Conservation (phyloP, 495 filamentous ascomycete species). For the Aspergillus sclerotioniger region DNA sequence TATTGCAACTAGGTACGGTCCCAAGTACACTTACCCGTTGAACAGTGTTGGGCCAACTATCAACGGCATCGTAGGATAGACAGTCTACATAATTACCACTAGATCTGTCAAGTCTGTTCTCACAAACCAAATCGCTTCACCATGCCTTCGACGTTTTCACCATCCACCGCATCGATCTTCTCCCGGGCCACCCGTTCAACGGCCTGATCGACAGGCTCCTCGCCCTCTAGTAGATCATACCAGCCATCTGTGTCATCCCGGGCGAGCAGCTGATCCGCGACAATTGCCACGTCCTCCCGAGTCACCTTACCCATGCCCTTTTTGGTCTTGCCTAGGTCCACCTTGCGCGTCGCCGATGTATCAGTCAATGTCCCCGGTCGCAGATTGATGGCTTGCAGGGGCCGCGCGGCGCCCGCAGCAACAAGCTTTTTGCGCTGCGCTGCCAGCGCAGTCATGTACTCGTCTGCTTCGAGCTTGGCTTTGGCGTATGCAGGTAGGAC, state of each 20-base stretch:
- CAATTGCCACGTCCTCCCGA: conserved; percentile 67
- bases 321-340: conserved; percentile 62
- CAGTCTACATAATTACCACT: neutral
- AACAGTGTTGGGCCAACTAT: neutral
- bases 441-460: conserved; percentile 61
- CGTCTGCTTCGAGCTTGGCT: conserved; percentile 75
- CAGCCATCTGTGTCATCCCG: conserved; percentile 57
- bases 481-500: conserved; percentile 63
- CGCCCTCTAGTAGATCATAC: conserved; percentile 60
- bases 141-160: conserved; percentile 59
- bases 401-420: conserved; percentile 29
- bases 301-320: conserved; percentile 53
- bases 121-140: conserved; percentile 37
- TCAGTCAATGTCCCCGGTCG: conserved; percentile 65
- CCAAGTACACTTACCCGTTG: neutral
- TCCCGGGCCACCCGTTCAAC: conserved; percentile 63
- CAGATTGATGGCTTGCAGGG: conserved; percentile 65
- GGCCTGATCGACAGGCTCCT: conserved; percentile 57
- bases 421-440: conserved; percentile 44
- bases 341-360: conserved; percentile 55
- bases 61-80: neutral
- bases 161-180: conserved; percentile 63
- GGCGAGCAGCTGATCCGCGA: conserved; percentile 64
- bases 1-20: neutral
- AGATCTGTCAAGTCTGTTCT: neutral